phyloP scores from a whole-genome alignment of 176 grass and related monocot genomes.

The Tuctoria greenei region DNA sequence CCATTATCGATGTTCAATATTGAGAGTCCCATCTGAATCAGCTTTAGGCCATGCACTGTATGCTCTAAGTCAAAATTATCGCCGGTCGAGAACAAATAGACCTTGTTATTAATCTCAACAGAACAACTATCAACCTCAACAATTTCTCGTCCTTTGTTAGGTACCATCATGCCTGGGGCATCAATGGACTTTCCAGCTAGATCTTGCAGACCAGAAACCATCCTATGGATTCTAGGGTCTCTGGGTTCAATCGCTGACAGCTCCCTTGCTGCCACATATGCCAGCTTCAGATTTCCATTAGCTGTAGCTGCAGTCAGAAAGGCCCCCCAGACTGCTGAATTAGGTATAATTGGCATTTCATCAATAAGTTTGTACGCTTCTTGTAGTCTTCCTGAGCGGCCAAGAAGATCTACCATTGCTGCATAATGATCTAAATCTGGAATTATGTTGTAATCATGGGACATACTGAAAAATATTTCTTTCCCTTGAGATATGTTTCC shows the following conservation, averaged over 20 bases:
- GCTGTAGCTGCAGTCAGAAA: constrained; percentile 57
- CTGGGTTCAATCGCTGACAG: constrained; percentile 51
- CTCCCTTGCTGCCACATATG: constrained; percentile 46
- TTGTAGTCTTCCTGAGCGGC: constrained; percentile 58
- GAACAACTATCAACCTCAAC: constrained; percentile 48
- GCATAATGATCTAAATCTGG: constrained; percentile 64
- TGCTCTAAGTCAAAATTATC: constrained; percentile 27
- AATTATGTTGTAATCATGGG: constrained; percentile 43
- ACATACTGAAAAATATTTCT: constrained; percentile 54
- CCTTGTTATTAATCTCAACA: constrained; percentile 48
- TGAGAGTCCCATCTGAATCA: constrained; percentile 27
- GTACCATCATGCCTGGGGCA: constrained; percentile 28
- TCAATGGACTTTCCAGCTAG: constrained; percentile 41
- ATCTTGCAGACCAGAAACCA: constrained; percentile 49
- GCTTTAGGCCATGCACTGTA: constrained; percentile 37
- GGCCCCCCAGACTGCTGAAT: constrained; percentile 55
- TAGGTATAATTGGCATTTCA: constrained; percentile 55
- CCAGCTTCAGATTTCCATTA: constrained; percentile 54
- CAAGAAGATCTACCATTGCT: constrained; percentile 60
- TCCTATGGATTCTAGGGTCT: constrained; percentile 40
- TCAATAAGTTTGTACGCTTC: constrained; percentile 66
- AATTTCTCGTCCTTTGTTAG: constrained; percentile 35
- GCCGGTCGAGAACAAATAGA: constrained; percentile 53
- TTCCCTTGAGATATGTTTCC: constrained; percentile 50
- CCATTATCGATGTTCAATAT: constrained; percentile 6